Conservation (phyloP, 2,329 filamentous ascomycete species). For the Stemphylium vesicarium region DNA sequence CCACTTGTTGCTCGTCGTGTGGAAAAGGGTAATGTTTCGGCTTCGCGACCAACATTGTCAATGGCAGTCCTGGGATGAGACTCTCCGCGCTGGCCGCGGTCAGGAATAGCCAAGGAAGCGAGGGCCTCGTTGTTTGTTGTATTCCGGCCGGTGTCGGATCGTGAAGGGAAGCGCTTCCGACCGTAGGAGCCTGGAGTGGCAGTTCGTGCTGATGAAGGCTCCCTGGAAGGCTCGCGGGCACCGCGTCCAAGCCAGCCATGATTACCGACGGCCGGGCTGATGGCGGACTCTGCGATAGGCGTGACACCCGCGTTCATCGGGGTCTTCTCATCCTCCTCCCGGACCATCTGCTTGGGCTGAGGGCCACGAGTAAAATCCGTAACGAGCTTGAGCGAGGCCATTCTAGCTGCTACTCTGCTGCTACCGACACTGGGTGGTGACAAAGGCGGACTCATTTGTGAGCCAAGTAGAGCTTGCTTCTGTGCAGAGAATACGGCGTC, state of each 20-base stretch:
- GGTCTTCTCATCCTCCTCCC: constrained; percentile 68
- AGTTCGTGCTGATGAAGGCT: constrained; percentile 57
- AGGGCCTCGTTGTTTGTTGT: constrained; percentile 43
- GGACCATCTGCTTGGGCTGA: constrained; percentile 67
- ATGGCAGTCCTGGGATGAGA: constrained; percentile 42
- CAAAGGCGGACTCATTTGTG: constrained; percentile 69
- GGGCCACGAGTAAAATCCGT: constrained; percentile 73
- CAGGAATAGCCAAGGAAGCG: constrained; percentile 44
- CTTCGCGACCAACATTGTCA: constrained; percentile 50
- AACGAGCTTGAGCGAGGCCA: constrained; percentile 86
- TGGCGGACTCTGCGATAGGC: constrained; percentile 74
- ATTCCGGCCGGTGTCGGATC: constrained; percentile 39
- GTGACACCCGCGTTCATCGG: constrained; percentile 83
- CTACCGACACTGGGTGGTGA: constrained; percentile 70
- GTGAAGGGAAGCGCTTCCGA: constrained; percentile 67
- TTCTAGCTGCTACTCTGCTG: constrained; percentile 70
- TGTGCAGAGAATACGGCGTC: constrained; percentile 64
- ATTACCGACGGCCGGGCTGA: constrained; percentile 67
- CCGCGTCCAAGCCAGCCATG: constrained; percentile 49
- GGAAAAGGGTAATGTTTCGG: constrained; percentile 50
- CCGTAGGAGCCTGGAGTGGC: constrained; percentile 69
- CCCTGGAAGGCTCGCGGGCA: constrained; percentile 44
- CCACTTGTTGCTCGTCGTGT: constrained; percentile 56
- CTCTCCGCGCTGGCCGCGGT: constrained; percentile 42
- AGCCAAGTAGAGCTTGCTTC: constrained; percentile 60